Percentiles rank a stretch among this genome's conserved stretches.
These are phyloP conservation scores for Emergomyces africanus DNA, from an alignment of 2,329 filamentous ascomycete species.

Conservation along the genomic window DNA sequence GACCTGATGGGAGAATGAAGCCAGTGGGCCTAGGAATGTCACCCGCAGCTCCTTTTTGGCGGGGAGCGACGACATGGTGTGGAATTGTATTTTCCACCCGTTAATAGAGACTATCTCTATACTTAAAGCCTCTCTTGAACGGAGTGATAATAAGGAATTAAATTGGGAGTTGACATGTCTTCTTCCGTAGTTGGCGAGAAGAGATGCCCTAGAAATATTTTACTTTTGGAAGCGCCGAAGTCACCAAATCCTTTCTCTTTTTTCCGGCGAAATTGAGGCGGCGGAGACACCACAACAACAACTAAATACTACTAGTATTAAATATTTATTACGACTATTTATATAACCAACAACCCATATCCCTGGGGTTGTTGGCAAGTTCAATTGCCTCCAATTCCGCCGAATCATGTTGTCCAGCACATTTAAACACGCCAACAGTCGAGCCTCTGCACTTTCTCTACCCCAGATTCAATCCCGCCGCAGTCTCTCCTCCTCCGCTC, in stretches of 20 bases:
- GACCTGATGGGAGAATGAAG: constrained; percentile 60
- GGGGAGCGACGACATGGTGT: neutral
- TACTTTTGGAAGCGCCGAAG: no score
- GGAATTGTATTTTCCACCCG: neutral
- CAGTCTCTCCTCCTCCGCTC: constrained; percentile 16
- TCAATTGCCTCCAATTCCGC: neutral
- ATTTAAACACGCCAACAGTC: neutral
- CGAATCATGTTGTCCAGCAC: neutral
- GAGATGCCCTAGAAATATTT: neutral
- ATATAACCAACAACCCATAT: neutral
- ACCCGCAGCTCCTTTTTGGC: constrained; percentile 16
- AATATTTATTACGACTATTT: no score
- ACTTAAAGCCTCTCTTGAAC: neutral
- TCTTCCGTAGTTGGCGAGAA: neutral
- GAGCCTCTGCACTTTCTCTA: neutral
- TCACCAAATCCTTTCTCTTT: no score
- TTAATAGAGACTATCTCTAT: neutral
- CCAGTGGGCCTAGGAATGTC: constrained; percentile 50
- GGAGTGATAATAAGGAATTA: neutral
- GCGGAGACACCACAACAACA: neutral
- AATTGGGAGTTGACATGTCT: neutral
- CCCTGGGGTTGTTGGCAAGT: neutral
- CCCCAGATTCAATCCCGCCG: neutral
- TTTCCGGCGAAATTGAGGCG: neutral
- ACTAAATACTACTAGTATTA: neutral